A percentile compares a stretch with the other conserved stretches of the same genome.
phyloP scores from a whole-genome alignment of 257 asterid species.

The Solanum virginianum region DNA sequence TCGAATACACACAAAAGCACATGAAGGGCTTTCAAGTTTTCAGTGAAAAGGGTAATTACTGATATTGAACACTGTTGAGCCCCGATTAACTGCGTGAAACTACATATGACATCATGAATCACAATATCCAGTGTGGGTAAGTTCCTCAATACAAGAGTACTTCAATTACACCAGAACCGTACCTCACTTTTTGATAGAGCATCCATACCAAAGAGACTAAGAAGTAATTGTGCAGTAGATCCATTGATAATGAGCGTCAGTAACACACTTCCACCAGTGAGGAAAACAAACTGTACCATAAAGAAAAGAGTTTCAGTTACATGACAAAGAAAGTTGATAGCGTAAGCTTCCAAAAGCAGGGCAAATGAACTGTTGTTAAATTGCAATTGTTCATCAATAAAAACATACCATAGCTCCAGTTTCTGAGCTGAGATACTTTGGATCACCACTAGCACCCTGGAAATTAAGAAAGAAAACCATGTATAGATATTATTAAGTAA shows the following conservation, averaged over 20 bases:
- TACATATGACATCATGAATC: not conserved
- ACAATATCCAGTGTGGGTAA: not conserved
- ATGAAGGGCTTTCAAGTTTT: not conserved
- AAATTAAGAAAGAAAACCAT: not conserved
- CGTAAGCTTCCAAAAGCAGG: not conserved
- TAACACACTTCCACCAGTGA: not conserved
- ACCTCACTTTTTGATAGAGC: not conserved
- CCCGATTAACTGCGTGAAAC: not conserved
- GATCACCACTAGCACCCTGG: not conserved
- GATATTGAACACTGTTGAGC: not conserved
- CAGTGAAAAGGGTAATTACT: not conserved
- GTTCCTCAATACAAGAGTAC: not conserved
- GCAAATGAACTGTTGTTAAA: not conserved
- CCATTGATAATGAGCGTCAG: not conserved
- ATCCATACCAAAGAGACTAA: slow-evolving; percentile 1
- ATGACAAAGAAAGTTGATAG: not conserved
- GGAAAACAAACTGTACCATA: not conserved
- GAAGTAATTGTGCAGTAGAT: not conserved
- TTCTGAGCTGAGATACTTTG: not conserved
- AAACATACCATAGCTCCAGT: not conserved
- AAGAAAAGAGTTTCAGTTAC: not conserved
- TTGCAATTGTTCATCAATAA: not conserved
- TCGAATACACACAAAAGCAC: not conserved
- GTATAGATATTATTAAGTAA: not conserved
- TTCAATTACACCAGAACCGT: not conserved